Percentiles rank a stretch among this genome's conserved stretches.
These are phyloP conservation scores for Sporothrix protearum DNA, from an alignment of 2,329 filamentous ascomycete genomes.

Conservation along the genomic window DNA sequence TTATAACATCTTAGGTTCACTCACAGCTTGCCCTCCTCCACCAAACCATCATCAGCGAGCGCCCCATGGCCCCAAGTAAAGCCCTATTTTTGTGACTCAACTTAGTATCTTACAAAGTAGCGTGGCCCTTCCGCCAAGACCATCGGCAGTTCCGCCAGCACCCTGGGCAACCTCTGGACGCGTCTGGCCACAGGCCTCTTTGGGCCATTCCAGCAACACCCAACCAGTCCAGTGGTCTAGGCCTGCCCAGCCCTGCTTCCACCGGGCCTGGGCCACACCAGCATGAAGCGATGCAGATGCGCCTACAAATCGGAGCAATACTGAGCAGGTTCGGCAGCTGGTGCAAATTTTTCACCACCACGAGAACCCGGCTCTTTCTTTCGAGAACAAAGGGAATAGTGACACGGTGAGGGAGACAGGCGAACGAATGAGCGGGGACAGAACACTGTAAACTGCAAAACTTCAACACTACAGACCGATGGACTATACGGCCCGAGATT, in stretches of 20 bases:
- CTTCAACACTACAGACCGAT: background rate
- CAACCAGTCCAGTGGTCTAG: background rate
- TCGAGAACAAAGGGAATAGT: background rate
- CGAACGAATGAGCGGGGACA: background rate
- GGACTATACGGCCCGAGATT: background rate
- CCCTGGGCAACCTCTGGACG: slow-evolving; percentile 7
- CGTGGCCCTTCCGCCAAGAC: background rate
- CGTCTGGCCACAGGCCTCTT: slow-evolving; percentile 8
- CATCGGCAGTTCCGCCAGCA: slow-evolving; percentile 12
- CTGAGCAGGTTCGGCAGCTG: too few species aligned
- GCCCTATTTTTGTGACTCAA: background rate
- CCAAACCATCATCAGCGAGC: background rate
- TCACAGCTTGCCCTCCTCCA: background rate
- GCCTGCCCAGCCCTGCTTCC: background rate
- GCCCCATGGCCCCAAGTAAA: background rate
- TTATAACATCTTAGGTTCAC: too few species aligned
- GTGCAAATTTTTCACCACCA: background rate
- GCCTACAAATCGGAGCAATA: too few species aligned
- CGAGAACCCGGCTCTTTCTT: background rate
- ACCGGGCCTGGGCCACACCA: slow-evolving; percentile 1
- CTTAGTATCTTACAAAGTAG: too few species aligned
- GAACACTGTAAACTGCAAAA: background rate
- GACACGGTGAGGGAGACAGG: background rate
- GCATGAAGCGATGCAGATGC: background rate
- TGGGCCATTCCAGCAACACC: background rate